phyloP scores from a whole-genome alignment of 306 rosid species.

The Vigna trinervia region DNA sequence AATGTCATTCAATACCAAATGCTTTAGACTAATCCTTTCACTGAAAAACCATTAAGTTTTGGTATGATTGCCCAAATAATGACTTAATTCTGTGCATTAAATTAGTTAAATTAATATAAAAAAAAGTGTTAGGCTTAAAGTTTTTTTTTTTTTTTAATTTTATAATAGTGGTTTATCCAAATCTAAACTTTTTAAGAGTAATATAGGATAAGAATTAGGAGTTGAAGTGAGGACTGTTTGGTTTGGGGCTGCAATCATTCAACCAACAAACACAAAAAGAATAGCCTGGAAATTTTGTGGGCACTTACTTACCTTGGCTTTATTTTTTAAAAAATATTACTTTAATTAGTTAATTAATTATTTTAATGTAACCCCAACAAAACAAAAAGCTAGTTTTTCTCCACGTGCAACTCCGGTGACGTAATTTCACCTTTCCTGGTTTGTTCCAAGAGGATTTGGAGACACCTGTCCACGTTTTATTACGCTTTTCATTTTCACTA shows the following conservation, averaged over 20 bases:
- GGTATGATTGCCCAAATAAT: too few relatives aligned
- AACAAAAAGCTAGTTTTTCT: neutral
- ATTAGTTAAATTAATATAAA: neutral
- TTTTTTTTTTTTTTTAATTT: neutral
- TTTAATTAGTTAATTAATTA: too few relatives aligned
- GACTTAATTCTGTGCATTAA: too few relatives aligned
- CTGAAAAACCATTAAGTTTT: neutral
- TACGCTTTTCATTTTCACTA: conserved; percentile 17
- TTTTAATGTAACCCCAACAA: neutral
- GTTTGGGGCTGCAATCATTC: conserved; percentile 40
- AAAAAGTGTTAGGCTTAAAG: neutral
- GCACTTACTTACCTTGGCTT: conserved; percentile 23
- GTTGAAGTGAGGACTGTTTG: conserved; percentile 15
- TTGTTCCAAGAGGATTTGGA: neutral
- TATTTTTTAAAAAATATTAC: conserved; percentile 2
- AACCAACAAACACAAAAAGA: conserved; percentile 39
- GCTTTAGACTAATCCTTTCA: neutral
- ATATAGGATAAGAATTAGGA: conserved; percentile 31
- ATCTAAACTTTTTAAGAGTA: neutral
- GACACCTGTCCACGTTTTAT: conserved; percentile 57
- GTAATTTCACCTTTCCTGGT: conserved; percentile 1
- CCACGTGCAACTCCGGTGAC: conserved; percentile 52
- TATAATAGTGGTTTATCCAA: conserved; percentile 29
- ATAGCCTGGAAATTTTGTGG: conserved; percentile 20
- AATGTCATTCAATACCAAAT: neutral